Percentiles rank a stretch among this genome's conserved stretches.
These are phyloP conservation scores for Cercospora zeina DNA, from an alignment of 2,329 filamentous ascomycete genomes.

Conservation along the genomic window DNA sequence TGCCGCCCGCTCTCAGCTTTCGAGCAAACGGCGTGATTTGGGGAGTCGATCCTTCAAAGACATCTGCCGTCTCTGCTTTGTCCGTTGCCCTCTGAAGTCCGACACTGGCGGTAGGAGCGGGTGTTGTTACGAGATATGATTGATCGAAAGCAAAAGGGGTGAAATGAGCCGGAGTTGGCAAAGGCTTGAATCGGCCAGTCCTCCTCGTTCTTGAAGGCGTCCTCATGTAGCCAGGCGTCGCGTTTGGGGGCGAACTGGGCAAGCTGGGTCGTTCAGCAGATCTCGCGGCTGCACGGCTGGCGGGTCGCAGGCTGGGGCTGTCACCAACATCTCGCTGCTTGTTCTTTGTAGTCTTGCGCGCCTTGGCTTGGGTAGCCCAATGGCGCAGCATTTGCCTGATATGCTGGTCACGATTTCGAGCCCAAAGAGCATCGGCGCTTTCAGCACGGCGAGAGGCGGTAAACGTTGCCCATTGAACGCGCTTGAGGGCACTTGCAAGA, in stretches of 20 bases:
- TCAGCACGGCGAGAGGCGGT: slow-evolving; percentile 54
- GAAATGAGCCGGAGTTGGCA: slow-evolving; percentile 36
- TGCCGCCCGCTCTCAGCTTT: slow-evolving; percentile 41
- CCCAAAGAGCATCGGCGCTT: slow-evolving; percentile 55
- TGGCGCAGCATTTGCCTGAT: slow-evolving; percentile 56
- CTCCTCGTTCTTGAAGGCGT: slow-evolving; percentile 45
- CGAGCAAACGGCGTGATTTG: slow-evolving; percentile 45
- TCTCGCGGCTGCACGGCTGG: slow-evolving; percentile 34
- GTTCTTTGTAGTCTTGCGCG: slow-evolving; percentile 28
- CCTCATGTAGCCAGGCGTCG: slow-evolving; percentile 46
- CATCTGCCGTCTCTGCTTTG: slow-evolving; percentile 17
- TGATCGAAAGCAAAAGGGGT: slow-evolving; percentile 38
- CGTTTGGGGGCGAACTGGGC: slow-evolving; percentile 28
- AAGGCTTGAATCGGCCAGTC: slow-evolving; percentile 33
- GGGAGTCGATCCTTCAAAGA: slow-evolving; percentile 34
- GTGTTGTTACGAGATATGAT: slow-evolving; percentile 33
- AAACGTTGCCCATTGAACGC: slow-evolving; percentile 60
- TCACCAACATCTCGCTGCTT: slow-evolving; percentile 9
- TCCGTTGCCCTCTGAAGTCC: slow-evolving; percentile 12
- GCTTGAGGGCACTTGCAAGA: slow-evolving; percentile 54
- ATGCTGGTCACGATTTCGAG: slow-evolving; percentile 57
- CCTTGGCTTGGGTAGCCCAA: slow-evolving; percentile 53
- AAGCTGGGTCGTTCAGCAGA: slow-evolving; percentile 27
- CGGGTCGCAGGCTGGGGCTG: slow-evolving; percentile 37
- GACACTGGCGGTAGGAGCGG: slow-evolving; percentile 29